These are phyloP conservation scores for Calonectria pseudoturangicola DNA, from an alignment of 2,329 filamentous ascomycete species.

Conservation along the genomic window DNA sequence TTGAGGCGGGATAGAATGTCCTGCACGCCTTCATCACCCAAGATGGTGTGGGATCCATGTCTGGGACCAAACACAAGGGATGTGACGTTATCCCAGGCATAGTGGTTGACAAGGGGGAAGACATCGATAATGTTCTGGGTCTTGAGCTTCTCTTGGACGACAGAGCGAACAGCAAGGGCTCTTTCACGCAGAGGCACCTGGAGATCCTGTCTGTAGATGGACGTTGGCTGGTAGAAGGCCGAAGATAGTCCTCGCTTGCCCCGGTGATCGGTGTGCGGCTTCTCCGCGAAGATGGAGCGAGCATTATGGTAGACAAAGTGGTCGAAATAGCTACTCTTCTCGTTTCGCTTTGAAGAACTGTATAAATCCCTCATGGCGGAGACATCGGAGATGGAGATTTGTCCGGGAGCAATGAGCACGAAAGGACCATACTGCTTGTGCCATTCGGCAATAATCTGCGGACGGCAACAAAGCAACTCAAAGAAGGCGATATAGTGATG, in stretches of 20 bases:
- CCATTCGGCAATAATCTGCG: constrained; percentile 28
- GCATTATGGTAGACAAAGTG: constrained; percentile 26
- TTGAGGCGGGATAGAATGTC: constrained; percentile 17
- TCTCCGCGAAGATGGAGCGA: constrained; percentile 22
- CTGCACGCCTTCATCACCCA: constrained; percentile 16
- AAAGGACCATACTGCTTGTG: constrained; percentile 21
- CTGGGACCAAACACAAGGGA: constrained; percentile 9
- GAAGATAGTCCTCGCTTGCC: constrained; percentile 25
- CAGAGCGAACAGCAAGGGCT: constrained; percentile 5
- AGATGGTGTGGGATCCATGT: constrained; percentile 14
- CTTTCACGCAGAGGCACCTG: constrained; percentile 12
- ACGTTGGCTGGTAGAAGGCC: constrained; percentile 25
- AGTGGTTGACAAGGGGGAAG: constrained; percentile 15
- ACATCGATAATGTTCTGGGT: constrained; percentile 9
- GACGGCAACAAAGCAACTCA: constrained; percentile 17
- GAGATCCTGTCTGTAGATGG: constrained; percentile 23
- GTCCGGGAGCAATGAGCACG: constrained; percentile 22
- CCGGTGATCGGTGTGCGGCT: constrained; percentile 15
- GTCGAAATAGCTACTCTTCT: constrained; percentile 28
- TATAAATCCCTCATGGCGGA: constrained; percentile 25
- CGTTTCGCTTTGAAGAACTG: constrained; percentile 22
- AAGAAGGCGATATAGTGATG: constrained; percentile 25
- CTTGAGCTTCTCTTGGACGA: constrained; percentile 10
- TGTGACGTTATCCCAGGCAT: constrained; percentile 11
- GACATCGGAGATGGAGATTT: constrained; percentile 20